A percentile compares a stretch with the other conserved stretches of the same genome.
Evolutionary conservation across 2,329 filamentous ascomycete species (phyloP).

Genomic region (Colletotrichum somersetense): DNA sequence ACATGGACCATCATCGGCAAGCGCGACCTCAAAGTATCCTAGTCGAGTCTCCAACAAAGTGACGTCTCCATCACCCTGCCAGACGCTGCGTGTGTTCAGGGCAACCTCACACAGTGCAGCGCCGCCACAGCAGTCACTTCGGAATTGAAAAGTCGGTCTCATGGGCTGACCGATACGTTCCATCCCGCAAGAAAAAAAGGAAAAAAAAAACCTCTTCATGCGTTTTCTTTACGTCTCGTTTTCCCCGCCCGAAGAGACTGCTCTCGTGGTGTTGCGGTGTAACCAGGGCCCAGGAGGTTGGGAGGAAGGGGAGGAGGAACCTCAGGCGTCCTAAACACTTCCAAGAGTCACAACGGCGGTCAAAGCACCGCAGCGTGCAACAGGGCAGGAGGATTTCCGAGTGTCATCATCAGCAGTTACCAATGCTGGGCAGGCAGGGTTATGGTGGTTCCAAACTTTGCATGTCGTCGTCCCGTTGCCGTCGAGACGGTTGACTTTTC

Average conservation of each 20-base stretch:
- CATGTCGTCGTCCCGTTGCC: constrained; percentile 36
- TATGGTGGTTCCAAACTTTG: neutral
- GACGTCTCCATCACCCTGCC: constrained; percentile 20
- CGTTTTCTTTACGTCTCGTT: neutral
- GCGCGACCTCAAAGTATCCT: constrained; percentile 14
- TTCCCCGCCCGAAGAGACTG: constrained; percentile 29
- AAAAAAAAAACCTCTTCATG: neutral
- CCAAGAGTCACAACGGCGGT: constrained; percentile 39
- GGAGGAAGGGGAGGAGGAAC: constrained; percentile 20
- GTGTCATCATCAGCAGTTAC: constrained; percentile 1
- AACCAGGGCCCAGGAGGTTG: constrained; percentile 33
- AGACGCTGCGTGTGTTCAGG: constrained; percentile 10
- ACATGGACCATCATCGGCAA: neutral
- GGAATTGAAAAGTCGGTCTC: constrained; percentile 11
- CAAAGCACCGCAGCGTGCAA: constrained; percentile 29
- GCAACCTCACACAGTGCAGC: constrained; percentile 26
- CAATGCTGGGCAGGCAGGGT: constrained; percentile 18
- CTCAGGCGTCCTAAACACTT: constrained; percentile 14
- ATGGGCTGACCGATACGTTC: constrained; percentile 33
- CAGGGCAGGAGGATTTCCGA: constrained; percentile 3
- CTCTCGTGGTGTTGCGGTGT: constrained; percentile 25
- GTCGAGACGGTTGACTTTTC: constrained; percentile 26
- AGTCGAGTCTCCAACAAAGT: neutral
- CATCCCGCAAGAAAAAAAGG: neutral
- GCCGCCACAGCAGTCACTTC: constrained; percentile 23